phyloP scores from a whole-genome alignment of 2,329 filamentous ascomycete genomes.

The Pestalotiopsis sp. region DNA sequence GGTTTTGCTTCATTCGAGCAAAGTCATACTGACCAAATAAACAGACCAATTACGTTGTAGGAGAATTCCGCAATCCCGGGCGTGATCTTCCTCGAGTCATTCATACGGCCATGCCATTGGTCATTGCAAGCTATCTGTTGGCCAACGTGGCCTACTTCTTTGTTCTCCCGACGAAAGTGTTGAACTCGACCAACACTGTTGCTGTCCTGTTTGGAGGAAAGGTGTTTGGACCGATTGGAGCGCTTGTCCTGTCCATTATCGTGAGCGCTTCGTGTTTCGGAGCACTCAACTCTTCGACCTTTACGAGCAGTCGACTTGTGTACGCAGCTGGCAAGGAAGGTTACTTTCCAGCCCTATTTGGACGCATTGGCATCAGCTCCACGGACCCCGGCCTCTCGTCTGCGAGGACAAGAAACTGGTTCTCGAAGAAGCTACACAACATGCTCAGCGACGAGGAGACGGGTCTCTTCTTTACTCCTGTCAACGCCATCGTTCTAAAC shows the following conservation, averaged over 20 bases:
- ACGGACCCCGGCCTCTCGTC: constrained; percentile 40
- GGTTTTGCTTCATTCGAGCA: no score
- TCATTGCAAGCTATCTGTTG: constrained; percentile 86
- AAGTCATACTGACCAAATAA: constrained; percentile 24
- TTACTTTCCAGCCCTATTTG: constrained; percentile 83
- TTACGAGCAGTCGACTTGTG: constrained; percentile 87
- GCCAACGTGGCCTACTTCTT: constrained; percentile 95
- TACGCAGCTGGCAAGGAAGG: constrained; percentile 96
- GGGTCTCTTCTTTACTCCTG: constrained; percentile 89
- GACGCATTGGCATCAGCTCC: constrained; percentile 71
- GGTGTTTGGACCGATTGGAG: constrained; percentile 83
- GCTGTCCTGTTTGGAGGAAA: constrained; percentile 89
- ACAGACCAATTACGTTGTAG: constrained; percentile 95
- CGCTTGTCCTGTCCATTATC: constrained; percentile 81
- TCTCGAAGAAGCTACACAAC: constrained; percentile 58
- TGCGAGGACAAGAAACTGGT: constrained; percentile 53
- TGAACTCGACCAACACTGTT: constrained; percentile 91
- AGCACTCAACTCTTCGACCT: constrained; percentile 89
- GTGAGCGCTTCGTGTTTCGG: constrained; percentile 93
- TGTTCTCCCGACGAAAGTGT: constrained; percentile 76
- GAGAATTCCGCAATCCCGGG: constrained; percentile 89
- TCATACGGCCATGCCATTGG: constrained; percentile 92
- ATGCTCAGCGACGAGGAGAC: constrained; percentile 74
- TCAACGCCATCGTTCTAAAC: constrained; percentile 88
- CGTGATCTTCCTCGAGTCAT: constrained; percentile 92